phyloP scores from a whole-genome alignment of 1,284 basidiomycete genomes.

The Earliella scabrosa region DNA sequence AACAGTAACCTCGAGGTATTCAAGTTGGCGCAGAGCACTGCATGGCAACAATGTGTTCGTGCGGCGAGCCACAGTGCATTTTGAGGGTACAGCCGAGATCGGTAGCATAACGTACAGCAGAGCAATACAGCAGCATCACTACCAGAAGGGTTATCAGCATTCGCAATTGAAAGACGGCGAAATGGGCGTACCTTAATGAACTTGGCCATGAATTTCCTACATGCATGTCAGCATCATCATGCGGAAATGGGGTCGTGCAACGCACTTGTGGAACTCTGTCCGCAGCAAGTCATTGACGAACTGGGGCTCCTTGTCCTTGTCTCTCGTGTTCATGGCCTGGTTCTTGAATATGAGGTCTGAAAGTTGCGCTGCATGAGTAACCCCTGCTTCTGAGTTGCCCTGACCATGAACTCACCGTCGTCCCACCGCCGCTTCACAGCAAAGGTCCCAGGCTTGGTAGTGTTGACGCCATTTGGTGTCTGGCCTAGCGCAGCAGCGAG shows the following conservation, averaged over 20 bases:
- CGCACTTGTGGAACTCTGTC: constrained; percentile 90
- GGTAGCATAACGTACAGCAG: neutral
- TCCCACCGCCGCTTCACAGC: constrained; percentile 95
- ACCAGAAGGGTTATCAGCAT: neutral
- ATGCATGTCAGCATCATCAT: constrained; percentile 2
- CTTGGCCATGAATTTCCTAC: constrained; percentile 79
- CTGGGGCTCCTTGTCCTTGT: constrained; percentile 75
- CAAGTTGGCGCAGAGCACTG: too few species aligned
- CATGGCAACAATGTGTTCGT: too few species aligned
- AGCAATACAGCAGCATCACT: neutral
- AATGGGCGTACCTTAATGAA: constrained; percentile 65
- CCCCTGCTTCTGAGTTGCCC: neutral
- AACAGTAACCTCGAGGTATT: too few species aligned
- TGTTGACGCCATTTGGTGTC: constrained; percentile 65
- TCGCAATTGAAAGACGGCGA: neutral
- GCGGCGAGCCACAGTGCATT: too few species aligned
- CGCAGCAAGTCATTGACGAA: constrained; percentile 94
- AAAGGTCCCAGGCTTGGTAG: constrained; percentile 82
- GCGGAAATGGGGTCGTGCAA: constrained; percentile 20
- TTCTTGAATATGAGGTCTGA: constrained; percentile 96
- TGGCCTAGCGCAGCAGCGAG: constrained; percentile 87
- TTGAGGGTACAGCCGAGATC: too few species aligned
- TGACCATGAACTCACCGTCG: constrained; percentile 65
- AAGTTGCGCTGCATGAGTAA: neutral
- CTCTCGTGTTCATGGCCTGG: constrained; percentile 75